These are phyloP conservation scores for Sporothrix variecibatus DNA, from an alignment of 2,329 filamentous ascomycete genomes.

Conservation along the genomic window DNA sequence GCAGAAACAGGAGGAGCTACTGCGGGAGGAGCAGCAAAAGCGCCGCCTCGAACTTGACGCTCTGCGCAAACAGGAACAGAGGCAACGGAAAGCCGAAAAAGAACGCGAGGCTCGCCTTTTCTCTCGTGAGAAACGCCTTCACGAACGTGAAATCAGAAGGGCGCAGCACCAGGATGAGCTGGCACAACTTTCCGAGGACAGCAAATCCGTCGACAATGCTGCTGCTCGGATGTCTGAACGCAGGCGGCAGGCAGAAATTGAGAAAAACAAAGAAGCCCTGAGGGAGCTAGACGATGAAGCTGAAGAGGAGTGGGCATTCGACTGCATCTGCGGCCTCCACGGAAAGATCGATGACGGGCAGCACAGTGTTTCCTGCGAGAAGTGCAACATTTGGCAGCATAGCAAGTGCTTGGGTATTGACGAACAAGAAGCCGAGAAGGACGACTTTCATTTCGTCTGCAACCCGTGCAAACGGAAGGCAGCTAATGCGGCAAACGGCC, in stretches of 20 bases:
- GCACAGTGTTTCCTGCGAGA: conserved; percentile 91
- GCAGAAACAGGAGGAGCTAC: conserved; percentile 71
- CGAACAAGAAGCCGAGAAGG: conserved; percentile 75
- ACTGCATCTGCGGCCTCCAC: conserved; percentile 87
- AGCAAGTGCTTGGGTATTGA: conserved; percentile 85
- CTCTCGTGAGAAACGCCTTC: conserved; percentile 82
- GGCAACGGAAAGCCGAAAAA: conserved; percentile 60
- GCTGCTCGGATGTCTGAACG: conserved; percentile 72
- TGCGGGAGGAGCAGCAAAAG: conserved; percentile 69
- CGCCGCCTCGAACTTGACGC: conserved; percentile 64
- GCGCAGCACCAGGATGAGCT: conserved; percentile 83
- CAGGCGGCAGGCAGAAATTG: conserved; percentile 78
- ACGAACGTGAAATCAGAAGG: conserved; percentile 81
- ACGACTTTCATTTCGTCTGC: conserved; percentile 88
- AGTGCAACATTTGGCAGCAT: conserved; percentile 95
- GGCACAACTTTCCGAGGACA: conserved; percentile 74
- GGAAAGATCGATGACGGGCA: conserved; percentile 93
- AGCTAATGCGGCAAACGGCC: conserved; percentile 55
- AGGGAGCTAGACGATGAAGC: conserved; percentile 64
- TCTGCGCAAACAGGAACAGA: conserved; percentile 67
- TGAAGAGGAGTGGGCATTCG: conserved; percentile 86
- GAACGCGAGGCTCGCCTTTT: conserved; percentile 78
- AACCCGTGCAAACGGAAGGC: conserved; percentile 71
- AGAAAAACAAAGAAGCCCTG: conserved; percentile 74
- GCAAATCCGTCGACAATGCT: conserved; percentile 58